These are phyloP conservation scores for Talaromyces verruculosus DNA, from an alignment of 2,329 filamentous ascomycete species.

Conservation along the genomic window DNA sequence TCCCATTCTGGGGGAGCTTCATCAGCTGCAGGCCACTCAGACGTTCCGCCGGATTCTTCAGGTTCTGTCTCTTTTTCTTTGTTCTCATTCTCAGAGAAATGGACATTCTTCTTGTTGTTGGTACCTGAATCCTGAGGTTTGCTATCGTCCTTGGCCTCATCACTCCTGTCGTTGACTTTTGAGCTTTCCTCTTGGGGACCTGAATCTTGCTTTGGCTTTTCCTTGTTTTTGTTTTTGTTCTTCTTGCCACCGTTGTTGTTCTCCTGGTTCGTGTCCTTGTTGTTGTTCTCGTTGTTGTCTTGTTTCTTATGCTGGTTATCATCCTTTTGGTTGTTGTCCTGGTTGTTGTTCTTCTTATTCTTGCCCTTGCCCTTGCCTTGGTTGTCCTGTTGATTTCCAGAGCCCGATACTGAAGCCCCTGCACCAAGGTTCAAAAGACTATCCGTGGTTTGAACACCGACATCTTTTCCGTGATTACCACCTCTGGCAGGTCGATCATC, in stretches of 20 bases:
- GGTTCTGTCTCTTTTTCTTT: not conserved
- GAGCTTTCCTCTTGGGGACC: not conserved
- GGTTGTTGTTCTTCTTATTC: not conserved
- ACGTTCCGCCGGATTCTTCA: not conserved
- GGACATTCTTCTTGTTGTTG: constrained; percentile 11
- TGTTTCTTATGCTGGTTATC: not conserved
- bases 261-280: not conserved
- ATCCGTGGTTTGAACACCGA: not conserved
- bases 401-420: not conserved
- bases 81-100: not conserved
- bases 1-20: not conserved
- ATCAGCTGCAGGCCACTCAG: not conserved
- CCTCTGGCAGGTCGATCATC: not conserved
- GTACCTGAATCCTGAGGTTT: not conserved
- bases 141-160: not conserved
- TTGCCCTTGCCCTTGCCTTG: not conserved
- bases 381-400: not conserved
- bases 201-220: not conserved
- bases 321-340: not conserved
- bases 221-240: not conserved
- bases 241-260: not conserved
- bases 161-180: not conserved
- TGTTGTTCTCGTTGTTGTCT: not conserved
- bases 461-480: not conserved
- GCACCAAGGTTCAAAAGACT: not conserved